Conservation (phyloP, 2,329 filamentous ascomycete species). For the Fusarium sororula region DNA sequence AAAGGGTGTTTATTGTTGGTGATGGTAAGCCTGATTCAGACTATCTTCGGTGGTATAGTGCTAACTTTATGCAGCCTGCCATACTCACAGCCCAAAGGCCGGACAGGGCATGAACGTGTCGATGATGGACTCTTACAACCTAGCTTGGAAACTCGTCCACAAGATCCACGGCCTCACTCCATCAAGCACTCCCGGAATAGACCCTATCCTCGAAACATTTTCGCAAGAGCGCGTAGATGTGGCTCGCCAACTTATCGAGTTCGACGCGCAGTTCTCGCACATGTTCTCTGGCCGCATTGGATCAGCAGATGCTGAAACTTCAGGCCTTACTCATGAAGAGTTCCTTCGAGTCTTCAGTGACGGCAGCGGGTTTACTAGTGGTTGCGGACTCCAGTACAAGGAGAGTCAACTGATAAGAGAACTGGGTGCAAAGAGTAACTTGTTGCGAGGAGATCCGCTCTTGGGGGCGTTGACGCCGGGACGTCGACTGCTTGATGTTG, state of each 20-base stretch:
- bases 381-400: conserved; percentile 13
- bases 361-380: conserved; percentile 5
- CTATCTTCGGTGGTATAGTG: fast-evolving
- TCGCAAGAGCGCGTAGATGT: not conserved
- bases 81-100: conserved; percentile 17
- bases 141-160: conserved; percentile 13
- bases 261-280: conserved; percentile 8
- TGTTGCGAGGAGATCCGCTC: not conserved
- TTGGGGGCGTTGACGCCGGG: not conserved
- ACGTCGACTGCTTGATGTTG: conserved; percentile 1
- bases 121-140: conserved; percentile 20
- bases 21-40: not conserved
- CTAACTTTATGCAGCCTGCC: not conserved
- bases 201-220: not conserved
- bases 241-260: conserved; percentile 10
- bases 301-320: not conserved
- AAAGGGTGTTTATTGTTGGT: conserved; percentile 14
- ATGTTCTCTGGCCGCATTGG: conserved; percentile 20
- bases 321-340: conserved; percentile 4
- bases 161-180: conserved; percentile 1
- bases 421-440: no score
- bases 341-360: conserved; percentile 15
- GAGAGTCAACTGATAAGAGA: not conserved
- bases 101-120: conserved; percentile 21
- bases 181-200: not conserved